Evolutionary conservation across 352 stramenopile genomes (phyloP).

Genomic region (Globisporangium carolinianum): DNA sequence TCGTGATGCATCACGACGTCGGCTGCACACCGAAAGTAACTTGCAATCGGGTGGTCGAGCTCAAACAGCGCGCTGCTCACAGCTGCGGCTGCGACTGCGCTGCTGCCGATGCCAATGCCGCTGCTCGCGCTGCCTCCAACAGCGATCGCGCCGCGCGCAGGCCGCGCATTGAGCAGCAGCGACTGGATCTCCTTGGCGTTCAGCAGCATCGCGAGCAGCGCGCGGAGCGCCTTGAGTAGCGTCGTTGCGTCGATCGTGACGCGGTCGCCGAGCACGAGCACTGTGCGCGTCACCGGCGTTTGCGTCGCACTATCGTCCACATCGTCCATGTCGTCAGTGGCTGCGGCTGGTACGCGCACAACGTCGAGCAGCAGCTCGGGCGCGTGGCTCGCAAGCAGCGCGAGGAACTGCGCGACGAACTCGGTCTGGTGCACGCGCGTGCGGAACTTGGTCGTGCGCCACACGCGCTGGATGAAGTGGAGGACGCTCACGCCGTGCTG

Average conservation of each 20-base stretch:
- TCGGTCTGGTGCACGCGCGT: constrained; percentile 30
- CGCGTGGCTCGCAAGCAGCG: constrained; percentile 43
- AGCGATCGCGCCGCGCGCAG: constrained; percentile 1
- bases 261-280: neutral
- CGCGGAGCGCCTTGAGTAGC: constrained; percentile 36
- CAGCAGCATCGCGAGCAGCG: constrained; percentile 30
- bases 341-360: too few relatives aligned
- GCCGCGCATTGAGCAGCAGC: constrained; percentile 30
- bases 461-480: constrained; percentile 59
- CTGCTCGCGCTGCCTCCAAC: neutral
- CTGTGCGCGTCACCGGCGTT: neutral
- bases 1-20: constrained; percentile 59
- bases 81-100: neutral
- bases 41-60: constrained; percentile 35
- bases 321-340: neutral
- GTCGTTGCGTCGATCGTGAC: constrained; percentile 25
- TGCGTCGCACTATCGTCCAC: neutral
- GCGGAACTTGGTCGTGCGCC: constrained; percentile 32
- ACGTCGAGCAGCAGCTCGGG: constrained; percentile 15
- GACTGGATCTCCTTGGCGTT: constrained; percentile 37
- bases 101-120: neutral
- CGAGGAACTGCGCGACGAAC: constrained; percentile 56
- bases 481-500: constrained; percentile 33
- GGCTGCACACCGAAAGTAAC: constrained; percentile 39
- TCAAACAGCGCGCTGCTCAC: constrained; percentile 14